These are phyloP conservation scores for Arbutus unedo DNA, from an alignment of 148 eudicot genomes.

Conservation along the genomic window DNA sequence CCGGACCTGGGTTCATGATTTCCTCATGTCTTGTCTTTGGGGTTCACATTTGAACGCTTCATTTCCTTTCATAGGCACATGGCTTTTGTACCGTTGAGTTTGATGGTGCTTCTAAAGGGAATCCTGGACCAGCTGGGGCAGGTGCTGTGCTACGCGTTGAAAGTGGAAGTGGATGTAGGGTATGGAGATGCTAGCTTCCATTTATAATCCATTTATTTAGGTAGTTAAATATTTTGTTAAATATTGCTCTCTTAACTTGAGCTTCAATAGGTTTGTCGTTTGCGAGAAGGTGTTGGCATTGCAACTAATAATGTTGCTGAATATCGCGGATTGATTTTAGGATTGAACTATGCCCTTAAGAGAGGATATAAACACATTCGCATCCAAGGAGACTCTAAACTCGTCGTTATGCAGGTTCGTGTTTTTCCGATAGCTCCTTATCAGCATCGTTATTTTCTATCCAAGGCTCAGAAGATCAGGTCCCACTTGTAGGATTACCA, in stretches of 20 bases:
- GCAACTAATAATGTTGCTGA: slow-evolving; percentile 91
- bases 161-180: slow-evolving; percentile 50
- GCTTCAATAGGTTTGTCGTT: slow-evolving; percentile 47
- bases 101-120: slow-evolving; percentile 95
- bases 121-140: slow-evolving; percentile 94
- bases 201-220: not conserved
- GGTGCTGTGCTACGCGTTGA: slow-evolving; percentile 77
- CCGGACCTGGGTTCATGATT: too few relatives aligned
- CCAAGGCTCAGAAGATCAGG: not conserved
- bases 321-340: slow-evolving; percentile 77
- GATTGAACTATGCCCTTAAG: slow-evolving; percentile 61
- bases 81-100: slow-evolving; percentile 66
- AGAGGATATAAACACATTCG: slow-evolving; percentile 61
- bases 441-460: not conserved
- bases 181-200: slow-evolving; percentile 12
- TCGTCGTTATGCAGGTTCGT: slow-evolving; percentile 63
- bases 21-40: not conserved
- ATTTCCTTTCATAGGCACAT: slow-evolving; percentile 23
- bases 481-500: not conserved
- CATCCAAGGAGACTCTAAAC: slow-evolving; percentile 59
- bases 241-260: slow-evolving; percentile 10
- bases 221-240: not conserved
- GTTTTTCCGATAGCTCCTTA: not conserved
- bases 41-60: not conserved
- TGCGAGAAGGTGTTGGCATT: slow-evolving; percentile 84